Evolutionary conservation across 2,329 filamentous ascomycete genomes (phyloP).

Genomic region (Penicillium polonicum): DNA sequence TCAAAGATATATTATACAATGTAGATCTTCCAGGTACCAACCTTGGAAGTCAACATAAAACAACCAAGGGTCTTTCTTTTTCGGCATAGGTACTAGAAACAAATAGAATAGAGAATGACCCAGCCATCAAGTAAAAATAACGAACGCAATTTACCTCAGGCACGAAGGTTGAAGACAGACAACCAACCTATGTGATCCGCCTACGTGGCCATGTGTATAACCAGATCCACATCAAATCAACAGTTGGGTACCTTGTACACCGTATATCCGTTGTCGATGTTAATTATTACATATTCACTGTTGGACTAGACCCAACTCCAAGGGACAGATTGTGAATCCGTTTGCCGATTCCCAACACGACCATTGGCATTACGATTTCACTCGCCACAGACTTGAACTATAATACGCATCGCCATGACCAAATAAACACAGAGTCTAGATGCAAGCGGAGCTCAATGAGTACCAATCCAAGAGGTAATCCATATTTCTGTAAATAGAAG

Average conservation of each 20-base stretch:
- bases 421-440: slow-evolving; percentile 1
- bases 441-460: slow-evolving; percentile 3
- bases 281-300: not conserved
- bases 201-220: not conserved
- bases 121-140: not conserved
- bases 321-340: slow-evolving; percentile 2
- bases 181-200: not conserved
- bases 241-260: not conserved
- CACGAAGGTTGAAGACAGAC: not conserved
- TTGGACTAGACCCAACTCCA: not conserved
- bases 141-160: not conserved
- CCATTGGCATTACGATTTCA: not conserved
- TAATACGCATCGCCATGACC: not conserved
- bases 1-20: not conserved
- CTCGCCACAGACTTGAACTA: not conserved
- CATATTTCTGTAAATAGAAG: slow-evolving; percentile 5
- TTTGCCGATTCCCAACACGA: slow-evolving; percentile 5
- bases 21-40: not conserved
- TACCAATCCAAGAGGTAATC: not conserved
- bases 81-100: not conserved
- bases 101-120: not conserved
- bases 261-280: not conserved
- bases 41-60: not conserved
- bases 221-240: not conserved
- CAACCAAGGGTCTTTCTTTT: not conserved